Evolutionary conservation across 257 asterid genomes (phyloP), one percentile per base, ranked within the genome.

Genomic region (Nicotiana knightiana): DNA sequence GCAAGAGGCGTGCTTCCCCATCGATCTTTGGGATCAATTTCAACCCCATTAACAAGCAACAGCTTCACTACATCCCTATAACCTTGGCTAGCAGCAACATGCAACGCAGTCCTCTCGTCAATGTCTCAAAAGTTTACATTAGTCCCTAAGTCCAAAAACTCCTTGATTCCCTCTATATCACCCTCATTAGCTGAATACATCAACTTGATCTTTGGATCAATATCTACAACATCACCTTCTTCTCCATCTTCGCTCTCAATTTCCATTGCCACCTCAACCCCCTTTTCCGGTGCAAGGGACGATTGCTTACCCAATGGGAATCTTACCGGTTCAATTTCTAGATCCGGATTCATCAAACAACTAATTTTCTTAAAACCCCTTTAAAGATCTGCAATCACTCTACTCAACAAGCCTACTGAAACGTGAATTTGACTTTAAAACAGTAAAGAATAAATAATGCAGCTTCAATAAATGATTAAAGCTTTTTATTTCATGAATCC

Each of bases 1-100:
- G 92, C 95, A 48, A 96, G 93, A 82, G 99, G 99, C 99, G 97
- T 91, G 91, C 99, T 96, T 83, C 97, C 98, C 99, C 99, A 94
- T 11, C 98, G 97, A 87, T 96, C 99, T 75, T 83, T 68, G 51
- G 91, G 85, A 83, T 93, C 96, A 16, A 90, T 88, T 18, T 86
- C 81, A 1, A 97, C 98, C 51, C 93, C 92, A 15, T 86, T 90
- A 5, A 89, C 86, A 15, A 96, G 87, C 91, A 96, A 85, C 76
- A 91, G 70, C 80, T 85, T 80, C 24, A 89, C 94, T 32, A 96
- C 97, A 64, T 91, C 97, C 73, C 80, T 86, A 61, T 89, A 87
- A 3, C 99, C 99, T 88, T 96, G 99, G 90, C 99, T 94, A 18
- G 99, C 97, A 3, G 98, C 99, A 37, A 96, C 83, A 59, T 96